phyloP scores from a whole-genome alignment of 768 basidiomycete genomes.

The Lentinula aciculospora region DNA sequence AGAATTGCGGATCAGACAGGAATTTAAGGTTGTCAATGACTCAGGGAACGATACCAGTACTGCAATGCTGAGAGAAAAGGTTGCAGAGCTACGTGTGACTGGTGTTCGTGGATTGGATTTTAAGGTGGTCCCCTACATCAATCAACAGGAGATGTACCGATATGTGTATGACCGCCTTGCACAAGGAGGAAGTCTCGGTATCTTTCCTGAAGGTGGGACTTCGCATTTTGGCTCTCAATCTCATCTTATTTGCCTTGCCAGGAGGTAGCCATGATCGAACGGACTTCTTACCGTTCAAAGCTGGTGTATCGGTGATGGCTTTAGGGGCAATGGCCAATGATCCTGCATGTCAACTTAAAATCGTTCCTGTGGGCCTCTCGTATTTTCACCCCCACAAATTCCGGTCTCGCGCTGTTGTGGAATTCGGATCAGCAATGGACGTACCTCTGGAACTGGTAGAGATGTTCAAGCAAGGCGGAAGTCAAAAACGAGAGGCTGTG shows the following conservation, averaged over 20 bases:
- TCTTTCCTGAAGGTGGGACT: conserved; percentile 88
- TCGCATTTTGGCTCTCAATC: no score
- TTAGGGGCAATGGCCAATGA: conserved; percentile 95
- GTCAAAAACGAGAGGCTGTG: conserved; percentile 85
- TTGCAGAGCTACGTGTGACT: conserved; percentile 44
- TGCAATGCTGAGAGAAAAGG: conserved; percentile 57
- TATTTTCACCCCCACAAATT: conserved; percentile 82
- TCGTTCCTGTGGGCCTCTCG: conserved; percentile 79
- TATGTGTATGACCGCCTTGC: conserved; percentile 85
- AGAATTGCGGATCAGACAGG: conserved; percentile 74
- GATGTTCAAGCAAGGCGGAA: conserved; percentile 87
- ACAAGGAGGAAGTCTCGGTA: conserved; percentile 87
- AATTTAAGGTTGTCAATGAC: conserved; percentile 49
- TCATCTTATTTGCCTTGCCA: conserved; percentile 22
- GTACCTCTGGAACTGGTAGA: conserved; percentile 84
- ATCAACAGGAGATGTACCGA: conserved; percentile 95
- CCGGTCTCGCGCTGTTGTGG: conserved; percentile 94
- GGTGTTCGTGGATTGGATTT: conserved; percentile 66
- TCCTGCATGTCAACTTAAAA: conserved; percentile 79
- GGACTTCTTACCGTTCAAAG: conserved; percentile 95
- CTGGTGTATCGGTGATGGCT: conserved; percentile 97
- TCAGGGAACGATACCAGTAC: conserved; percentile 72
- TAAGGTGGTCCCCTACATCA: conserved; percentile 82
- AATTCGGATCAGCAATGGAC: conserved; percentile 88
- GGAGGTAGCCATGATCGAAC: conserved; percentile 98